Base-by-base conservation (phyloP, 352 stramenopile species). In the Phytopythium litorale region DNA sequence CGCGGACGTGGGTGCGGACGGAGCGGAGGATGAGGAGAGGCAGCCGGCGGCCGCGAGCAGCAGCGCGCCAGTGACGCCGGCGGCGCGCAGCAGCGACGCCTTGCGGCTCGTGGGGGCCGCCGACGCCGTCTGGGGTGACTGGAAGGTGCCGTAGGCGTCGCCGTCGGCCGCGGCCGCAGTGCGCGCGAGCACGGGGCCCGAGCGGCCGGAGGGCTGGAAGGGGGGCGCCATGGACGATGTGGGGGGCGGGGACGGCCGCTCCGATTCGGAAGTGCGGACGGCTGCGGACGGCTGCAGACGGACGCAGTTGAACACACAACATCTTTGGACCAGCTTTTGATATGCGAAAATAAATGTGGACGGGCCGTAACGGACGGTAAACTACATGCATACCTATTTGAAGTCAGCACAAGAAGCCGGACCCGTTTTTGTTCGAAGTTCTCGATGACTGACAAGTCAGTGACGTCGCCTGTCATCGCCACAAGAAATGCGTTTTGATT, bases 111-210 rank as follows among this genome's bases (percentile, higher is more conserved):
- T 43, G 35, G 19, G 12, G 1, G 23, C 19, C 25, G 35, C 23
- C 35, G 21, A 28, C 1, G 16, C 23, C n/a, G 56, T 4, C 38
- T n/a, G 43, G 28, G 61, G 60, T 19, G 59, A 66, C 51, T 75
- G 64, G 58, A 86, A 86, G 7, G 77, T 86, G 52, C 74, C 77
- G 65, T 86, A 86, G 56, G 70, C 71, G 33, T 83, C 72, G 30
- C 55, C 62, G 43, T 43, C 52, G 30, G 16, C 28, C 15, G 49
- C 9, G 23, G 19, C 23, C 48, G 23, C 23, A 13, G 48, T n/a
- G 23, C 51, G 28, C 7, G 51, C 52, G 32, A 58, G 30, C 52
- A 58, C 52, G 52, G 52, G 52, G 32, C 33, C 52, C 7, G 32
- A 32, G 52, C 33, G 30, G 33, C 33, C 32, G 7, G 49, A 25